Evolutionary conservation across 192 early-diverging fungal species (phyloP), one percentile per base, ranked within the genome.

Genomic region (Linnemannia hyalina): DNA sequence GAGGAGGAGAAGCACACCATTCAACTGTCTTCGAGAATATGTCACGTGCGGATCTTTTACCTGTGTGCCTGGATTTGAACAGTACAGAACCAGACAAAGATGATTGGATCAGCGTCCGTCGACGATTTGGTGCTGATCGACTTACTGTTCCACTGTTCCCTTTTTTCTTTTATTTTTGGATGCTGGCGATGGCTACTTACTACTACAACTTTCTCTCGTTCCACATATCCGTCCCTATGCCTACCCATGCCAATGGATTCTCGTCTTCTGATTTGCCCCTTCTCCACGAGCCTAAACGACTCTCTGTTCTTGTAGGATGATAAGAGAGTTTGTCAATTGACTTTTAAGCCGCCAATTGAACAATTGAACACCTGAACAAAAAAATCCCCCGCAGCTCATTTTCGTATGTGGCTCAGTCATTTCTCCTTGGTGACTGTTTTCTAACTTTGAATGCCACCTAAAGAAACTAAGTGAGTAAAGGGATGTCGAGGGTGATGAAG

Each of bases 331-430:
- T 2, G 60, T 65, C 60, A 65, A 65, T 65, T 65, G 60, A 65
- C 60, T 13, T 32, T 32, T 6, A 1, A 26, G 1, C 22, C 20
- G 55, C 55, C 55, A 60, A 65, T 32, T 65, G 60, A 26, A 32
- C n/a, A 52, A 52, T 52, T 18, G 49, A 52, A 16, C 49, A 0
- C 6, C 44, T 9, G 1, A 46, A 46, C 11, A 46, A 65, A 65
- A 65, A 65, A 65, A 65, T 32, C 32, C 60, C 60, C 60, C 60
- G 60, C 60, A 65, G 60, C 60, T 26, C n/a, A 23, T 57, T n/a
- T 18, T 10, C 55, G 22, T 32, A 13, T 32, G 60, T 65, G 60
- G 60, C 60, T 65, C 60, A 65, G 60, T 65, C 60, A 29, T 29
- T 60, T 60, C n/a, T 9, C 16, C 10, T 20, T 65, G 22, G 60